phyloP scores from a whole-genome alignment of 768 basidiomycete species.

The Pleurotus tuber-regium region DNA sequence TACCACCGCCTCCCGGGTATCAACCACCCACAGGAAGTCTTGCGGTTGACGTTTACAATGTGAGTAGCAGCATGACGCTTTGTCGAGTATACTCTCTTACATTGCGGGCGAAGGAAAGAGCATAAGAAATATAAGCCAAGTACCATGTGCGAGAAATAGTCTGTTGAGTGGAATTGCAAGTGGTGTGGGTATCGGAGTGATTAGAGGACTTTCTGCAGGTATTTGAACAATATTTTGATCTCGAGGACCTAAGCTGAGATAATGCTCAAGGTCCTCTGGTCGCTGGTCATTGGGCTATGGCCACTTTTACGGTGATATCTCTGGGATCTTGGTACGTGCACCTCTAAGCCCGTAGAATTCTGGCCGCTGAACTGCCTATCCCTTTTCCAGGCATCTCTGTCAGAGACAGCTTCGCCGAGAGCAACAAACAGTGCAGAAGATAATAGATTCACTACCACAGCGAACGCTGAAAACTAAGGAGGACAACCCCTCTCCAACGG shows the following conservation, averaged over 20 bases:
- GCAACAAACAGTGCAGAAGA: not conserved
- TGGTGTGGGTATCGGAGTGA: conserved; percentile 72
- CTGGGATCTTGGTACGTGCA: conserved; percentile 65
- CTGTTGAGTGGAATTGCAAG: conserved; percentile 78
- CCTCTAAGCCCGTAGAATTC: no score
- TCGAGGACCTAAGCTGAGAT: no score
- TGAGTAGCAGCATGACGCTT: not conserved
- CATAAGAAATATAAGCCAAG: conserved; percentile 57
- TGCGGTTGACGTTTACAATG: conserved; percentile 1
- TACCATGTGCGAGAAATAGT: conserved; percentile 77
- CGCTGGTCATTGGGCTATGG: conserved; percentile 79
- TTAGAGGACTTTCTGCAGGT: conserved; percentile 68
- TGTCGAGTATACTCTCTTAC: not conserved
- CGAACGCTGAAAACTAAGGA: conserved; percentile 1
- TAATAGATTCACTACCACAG: conserved; percentile 7
- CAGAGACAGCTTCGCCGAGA: conserved; percentile 4
- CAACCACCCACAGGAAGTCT: conserved; percentile 5
- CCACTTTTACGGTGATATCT: conserved; percentile 67
- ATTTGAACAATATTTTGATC: conserved; percentile 8
- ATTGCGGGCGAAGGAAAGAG: conserved; percentile 34
- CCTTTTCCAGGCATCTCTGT: conserved; percentile 6
- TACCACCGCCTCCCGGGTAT: conserved; percentile 5
- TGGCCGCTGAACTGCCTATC: no score
- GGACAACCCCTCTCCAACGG: not conserved
- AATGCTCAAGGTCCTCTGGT: conserved; percentile 49